These are phyloP conservation scores for Thielaviopsis euricoi DNA, from an alignment of 2,329 filamentous ascomycete genomes.

Conservation along the genomic window DNA sequence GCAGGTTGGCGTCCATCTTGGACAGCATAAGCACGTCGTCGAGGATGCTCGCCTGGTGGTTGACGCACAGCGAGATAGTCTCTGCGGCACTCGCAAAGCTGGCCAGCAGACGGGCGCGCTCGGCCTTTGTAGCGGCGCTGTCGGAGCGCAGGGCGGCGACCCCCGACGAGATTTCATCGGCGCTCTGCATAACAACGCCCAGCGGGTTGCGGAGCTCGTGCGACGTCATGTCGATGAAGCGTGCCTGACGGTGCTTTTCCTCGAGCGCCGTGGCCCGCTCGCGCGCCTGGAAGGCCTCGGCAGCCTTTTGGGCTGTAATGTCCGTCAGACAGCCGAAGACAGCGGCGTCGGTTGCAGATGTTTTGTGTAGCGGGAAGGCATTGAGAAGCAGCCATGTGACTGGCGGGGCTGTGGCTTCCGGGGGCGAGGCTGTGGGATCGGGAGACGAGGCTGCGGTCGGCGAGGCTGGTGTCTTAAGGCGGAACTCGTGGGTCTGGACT, in stretches of 20 bases:
- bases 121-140: constrained; percentile 20
- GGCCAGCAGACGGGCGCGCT: constrained; percentile 33
- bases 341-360: constrained; percentile 48
- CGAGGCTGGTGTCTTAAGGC: constrained; percentile 42
- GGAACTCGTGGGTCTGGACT: constrained; percentile 54
- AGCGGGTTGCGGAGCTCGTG: constrained; percentile 67
- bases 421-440: background rate
- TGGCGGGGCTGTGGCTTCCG: constrained; percentile 16
- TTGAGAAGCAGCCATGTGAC: constrained; percentile 68
- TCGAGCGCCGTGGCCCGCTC: constrained; percentile 69
- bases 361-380: constrained; percentile 55
- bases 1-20: constrained; percentile 53
- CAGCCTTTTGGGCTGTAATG: constrained; percentile 73
- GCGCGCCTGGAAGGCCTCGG: constrained; percentile 62
- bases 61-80: constrained; percentile 64
- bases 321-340: constrained; percentile 73
- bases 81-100: constrained; percentile 58
- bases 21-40: constrained; percentile 51
- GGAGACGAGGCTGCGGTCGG: constrained; percentile 32
- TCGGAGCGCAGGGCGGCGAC: constrained; percentile 26
- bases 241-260: constrained; percentile 55
- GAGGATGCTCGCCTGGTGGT: constrained; percentile 59
- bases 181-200: constrained; percentile 58
- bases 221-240: constrained; percentile 58
- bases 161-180: constrained; percentile 49